phyloP scores from a whole-genome alignment of 2,329 filamentous ascomycete genomes.

The Fusarium abutilonis region DNA sequence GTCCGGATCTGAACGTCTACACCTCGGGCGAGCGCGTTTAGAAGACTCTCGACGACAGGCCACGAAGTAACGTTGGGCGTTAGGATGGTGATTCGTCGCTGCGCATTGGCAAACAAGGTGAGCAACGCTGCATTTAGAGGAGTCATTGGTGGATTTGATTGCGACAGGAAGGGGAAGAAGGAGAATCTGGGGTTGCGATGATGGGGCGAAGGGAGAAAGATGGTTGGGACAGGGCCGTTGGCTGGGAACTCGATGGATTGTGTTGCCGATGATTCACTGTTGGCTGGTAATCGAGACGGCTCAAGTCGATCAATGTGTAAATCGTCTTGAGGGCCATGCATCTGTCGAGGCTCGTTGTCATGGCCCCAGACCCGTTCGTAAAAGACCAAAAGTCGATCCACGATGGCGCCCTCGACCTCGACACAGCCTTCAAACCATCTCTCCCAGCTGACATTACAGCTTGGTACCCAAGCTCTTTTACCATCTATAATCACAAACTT shows the following conservation, averaged over 20 bases:
- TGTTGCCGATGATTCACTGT: slow-evolving; percentile 42
- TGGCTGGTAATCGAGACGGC: not conserved
- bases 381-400: slow-evolving; percentile 71
- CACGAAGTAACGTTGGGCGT: slow-evolving; percentile 81
- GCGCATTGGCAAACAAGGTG: slow-evolving; percentile 67
- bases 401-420: slow-evolving; percentile 69
- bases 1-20: slow-evolving; percentile 75
- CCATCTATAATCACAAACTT: slow-evolving; percentile 83
- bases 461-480: slow-evolving; percentile 73
- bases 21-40: slow-evolving; percentile 70
- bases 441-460: slow-evolving; percentile 88
- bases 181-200: slow-evolving; percentile 73
- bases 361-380: slow-evolving; percentile 73
- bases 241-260: slow-evolving; percentile 45
- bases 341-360: slow-evolving; percentile 28
- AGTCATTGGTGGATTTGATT: slow-evolving; percentile 65
- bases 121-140: slow-evolving; percentile 74
- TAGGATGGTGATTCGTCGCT: slow-evolving; percentile 71
- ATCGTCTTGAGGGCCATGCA: not conserved
- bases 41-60: slow-evolving; percentile 69
- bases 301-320: too few relatives aligned
- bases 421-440: slow-evolving; percentile 85
- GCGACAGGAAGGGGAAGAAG: slow-evolving; percentile 64
- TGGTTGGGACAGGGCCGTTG: slow-evolving; percentile 56
- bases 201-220: slow-evolving; percentile 79